Evolutionary conservation across 2,329 filamentous ascomycete genomes (phyloP).

Genomic region (Pseudovirgaria hyperparasitica): DNA sequence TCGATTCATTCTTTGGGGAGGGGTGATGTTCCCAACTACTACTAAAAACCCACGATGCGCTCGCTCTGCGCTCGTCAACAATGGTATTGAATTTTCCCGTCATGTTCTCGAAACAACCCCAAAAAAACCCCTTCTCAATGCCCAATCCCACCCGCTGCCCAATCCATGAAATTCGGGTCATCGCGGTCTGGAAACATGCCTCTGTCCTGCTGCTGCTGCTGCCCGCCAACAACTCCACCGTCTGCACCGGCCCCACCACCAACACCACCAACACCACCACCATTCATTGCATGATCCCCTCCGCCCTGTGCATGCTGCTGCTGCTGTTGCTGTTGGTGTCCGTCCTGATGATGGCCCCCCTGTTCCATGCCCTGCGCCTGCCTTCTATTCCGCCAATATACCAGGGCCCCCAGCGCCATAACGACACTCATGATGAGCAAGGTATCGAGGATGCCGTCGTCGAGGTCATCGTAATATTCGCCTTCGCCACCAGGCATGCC

Average conservation of each 20-base stretch:
- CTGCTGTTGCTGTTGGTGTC: conserved; percentile 13
- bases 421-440: conserved; percentile 71
- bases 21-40: no score
- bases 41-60: no score
- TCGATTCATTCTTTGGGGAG: no score
- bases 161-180: conserved; percentile 55
- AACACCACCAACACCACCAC: no score
- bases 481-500: conserved; percentile 32
- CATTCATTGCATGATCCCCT: conserved; percentile 5
- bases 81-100: no score
- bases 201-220: conserved; percentile 28
- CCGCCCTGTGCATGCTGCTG: conserved; percentile 18
- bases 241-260: no score
- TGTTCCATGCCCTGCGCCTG: conserved; percentile 31
- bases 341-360: conserved; percentile 12
- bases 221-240: conserved; percentile 4
- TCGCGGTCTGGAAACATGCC: conserved; percentile 53
- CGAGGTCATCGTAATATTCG: conserved; percentile 51
- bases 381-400: conserved; percentile 69
- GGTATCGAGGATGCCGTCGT: conserved; percentile 73
- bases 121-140: conserved; percentile 30
- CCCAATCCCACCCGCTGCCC: conserved; percentile 55
- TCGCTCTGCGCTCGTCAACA: no score
- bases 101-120: no score
- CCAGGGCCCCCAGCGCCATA: conserved; percentile 58